These are phyloP conservation scores for Geranium brycei DNA, from an alignment of 345 rosid species.

Conservation along the genomic window DNA sequence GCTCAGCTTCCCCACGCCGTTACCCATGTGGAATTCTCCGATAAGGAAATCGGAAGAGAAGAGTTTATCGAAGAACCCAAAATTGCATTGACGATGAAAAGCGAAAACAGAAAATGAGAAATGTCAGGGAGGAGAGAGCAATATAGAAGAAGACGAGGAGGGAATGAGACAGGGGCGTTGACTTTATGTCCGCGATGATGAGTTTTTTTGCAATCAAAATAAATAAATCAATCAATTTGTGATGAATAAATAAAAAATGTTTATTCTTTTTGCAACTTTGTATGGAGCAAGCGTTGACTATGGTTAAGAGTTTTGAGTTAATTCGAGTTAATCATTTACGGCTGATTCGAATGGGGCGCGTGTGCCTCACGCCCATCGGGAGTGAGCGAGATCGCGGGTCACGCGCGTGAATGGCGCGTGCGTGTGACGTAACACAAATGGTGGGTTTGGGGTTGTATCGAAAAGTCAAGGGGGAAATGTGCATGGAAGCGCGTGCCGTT, in stretches of 20 bases:
- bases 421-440: neutral
- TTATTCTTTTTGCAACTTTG: too few species aligned
- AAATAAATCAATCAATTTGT: too few species aligned
- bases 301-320: too few species aligned
- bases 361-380: too few species aligned
- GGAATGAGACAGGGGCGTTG: neutral
- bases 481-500: neutral
- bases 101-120: neutral
- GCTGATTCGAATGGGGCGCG: too few species aligned
- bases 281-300: too few species aligned
- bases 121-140: too few species aligned
- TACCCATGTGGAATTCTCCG: constrained; percentile 42
- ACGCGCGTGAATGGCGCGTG: too few species aligned
- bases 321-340: too few species aligned
- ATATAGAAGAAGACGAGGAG: neutral
- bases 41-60: neutral
- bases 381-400: too few species aligned
- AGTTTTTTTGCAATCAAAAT: too few species aligned
- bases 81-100: neutral
- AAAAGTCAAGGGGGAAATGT: neutral
- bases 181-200: neutral
- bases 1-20: constrained; percentile 57
- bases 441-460: neutral
- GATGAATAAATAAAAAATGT: neutral
- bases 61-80: neutral